A percentile compares a stretch with the other conserved stretches of the same genome.
Conservation (phyloP, 805 yeast species). For the Myxozyma mucilagina region DNA sequence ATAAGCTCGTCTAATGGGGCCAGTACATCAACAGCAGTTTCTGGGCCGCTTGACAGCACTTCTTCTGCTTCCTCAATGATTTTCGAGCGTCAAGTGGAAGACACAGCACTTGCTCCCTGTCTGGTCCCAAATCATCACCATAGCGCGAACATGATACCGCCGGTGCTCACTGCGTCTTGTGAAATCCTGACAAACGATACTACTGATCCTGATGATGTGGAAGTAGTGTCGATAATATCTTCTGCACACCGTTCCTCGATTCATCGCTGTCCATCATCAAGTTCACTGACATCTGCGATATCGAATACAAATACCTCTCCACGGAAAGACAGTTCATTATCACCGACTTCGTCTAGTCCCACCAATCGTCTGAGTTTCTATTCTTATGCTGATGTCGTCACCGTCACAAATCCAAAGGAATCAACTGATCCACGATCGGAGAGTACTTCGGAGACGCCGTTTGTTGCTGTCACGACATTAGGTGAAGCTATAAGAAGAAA, state of each 20-base stretch:
- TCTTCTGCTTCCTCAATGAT: conserved; percentile 51
- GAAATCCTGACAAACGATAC: conserved; percentile 58
- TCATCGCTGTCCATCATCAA: conserved; percentile 3
- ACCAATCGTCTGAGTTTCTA: conserved; percentile 13
- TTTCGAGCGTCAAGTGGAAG: conserved; percentile 69
- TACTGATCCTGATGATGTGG: conserved; percentile 66
- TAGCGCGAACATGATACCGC: conserved; percentile 70
- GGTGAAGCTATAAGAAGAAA: conserved; percentile 18
- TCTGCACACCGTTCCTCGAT: conserved; percentile 37
- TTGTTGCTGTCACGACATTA: conserved; percentile 11
- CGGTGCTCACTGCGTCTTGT: conserved; percentile 77
- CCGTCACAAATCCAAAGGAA: background rate
- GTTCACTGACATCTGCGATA: background rate
- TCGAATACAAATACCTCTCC: background rate
- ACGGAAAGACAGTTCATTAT: background rate
- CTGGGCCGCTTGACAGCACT: background rate
- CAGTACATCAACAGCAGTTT: too few species aligned
- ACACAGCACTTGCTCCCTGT: conserved; percentile 41
- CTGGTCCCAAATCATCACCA: conserved; percentile 42
- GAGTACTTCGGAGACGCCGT: background rate
- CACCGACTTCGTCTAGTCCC: background rate
- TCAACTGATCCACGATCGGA: background rate
- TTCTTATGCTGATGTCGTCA: conserved; percentile 23
- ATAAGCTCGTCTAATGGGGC: too few species aligned
- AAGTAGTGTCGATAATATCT: conserved; percentile 57